These are phyloP conservation scores for Dictyostelium brefeldianum DNA, from an alignment of 78 protist species.

Conservation along the genomic window DNA sequence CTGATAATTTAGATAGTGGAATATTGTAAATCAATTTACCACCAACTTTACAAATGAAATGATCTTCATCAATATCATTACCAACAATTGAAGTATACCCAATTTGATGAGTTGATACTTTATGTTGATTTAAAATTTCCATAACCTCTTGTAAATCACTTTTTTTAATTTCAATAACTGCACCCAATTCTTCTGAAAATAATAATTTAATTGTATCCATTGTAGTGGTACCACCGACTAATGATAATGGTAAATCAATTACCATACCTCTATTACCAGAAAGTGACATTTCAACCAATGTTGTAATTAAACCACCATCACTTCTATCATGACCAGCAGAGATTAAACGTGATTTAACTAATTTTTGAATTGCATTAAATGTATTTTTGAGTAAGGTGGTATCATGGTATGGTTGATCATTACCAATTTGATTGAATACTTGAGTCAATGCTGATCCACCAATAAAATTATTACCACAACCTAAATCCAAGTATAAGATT, in stretches of 20 bases:
- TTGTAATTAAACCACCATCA: slow-evolving; percentile 95
- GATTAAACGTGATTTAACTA: slow-evolving; percentile 25
- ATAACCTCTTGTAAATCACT: slow-evolving; percentile 6
- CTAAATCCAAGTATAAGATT: slow-evolving; percentile 86
- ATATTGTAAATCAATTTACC: slow-evolving; percentile 9
- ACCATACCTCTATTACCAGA: slow-evolving; percentile 87
- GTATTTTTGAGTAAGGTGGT: neutral
- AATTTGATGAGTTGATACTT: slow-evolving; percentile 29
- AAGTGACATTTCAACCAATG: slow-evolving; percentile 95
- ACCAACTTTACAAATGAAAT: neutral
- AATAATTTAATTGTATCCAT: slow-evolving; percentile 38
- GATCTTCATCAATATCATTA: neutral
- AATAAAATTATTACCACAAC: slow-evolving; percentile 80
- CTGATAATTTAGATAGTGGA: slow-evolving; percentile 37
- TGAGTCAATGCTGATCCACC: slow-evolving; percentile 95
- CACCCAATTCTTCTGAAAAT: slow-evolving; percentile 95
- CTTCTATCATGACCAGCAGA: slow-evolving; percentile 94
- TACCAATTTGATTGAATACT: slow-evolving; percentile 80
- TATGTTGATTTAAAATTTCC: slow-evolving; percentile 5
- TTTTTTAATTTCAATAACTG: slow-evolving; percentile 46
- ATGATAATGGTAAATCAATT: slow-evolving; percentile 28
- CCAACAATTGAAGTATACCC: slow-evolving; percentile 49
- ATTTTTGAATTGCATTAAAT: slow-evolving; percentile 60
- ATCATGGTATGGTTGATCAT: slow-evolving; percentile 83
- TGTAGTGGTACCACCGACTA: neutral